Conservation (phyloP, 441 rosid species). For the Corymbia calophylla region DNA sequence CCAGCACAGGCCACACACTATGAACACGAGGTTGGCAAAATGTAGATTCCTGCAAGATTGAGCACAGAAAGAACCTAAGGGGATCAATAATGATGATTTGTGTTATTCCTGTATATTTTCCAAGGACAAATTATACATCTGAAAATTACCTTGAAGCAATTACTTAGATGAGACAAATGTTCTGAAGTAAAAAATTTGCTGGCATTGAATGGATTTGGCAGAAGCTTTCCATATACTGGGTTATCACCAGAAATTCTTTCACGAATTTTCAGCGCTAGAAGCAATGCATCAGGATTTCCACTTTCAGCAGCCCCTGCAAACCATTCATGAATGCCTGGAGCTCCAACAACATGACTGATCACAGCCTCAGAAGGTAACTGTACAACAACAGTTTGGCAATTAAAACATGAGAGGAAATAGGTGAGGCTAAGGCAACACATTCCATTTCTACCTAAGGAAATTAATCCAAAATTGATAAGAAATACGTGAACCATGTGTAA, state of each 20-base stretch:
- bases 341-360: conserved; percentile 55
- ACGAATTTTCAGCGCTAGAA: conserved; percentile 67
- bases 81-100: not conserved
- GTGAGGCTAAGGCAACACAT: not conserved
- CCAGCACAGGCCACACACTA: conserved; percentile 72
- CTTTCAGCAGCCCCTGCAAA: conserved; percentile 55
- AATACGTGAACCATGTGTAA: not conserved
- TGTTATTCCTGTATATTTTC: not conserved
- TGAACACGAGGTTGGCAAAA: conserved; percentile 98
- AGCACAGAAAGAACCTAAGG: conserved; percentile 1
- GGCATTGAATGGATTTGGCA: conserved; percentile 74
- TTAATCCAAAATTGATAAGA: not conserved
- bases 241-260: conserved; percentile 49
- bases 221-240: conserved; percentile 41
- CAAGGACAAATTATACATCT: not conserved
- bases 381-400: not conserved
- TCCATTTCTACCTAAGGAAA: not conserved
- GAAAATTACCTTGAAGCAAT: conserved; percentile 74
- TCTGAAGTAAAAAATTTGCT: conserved; percentile 60
- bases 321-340: conserved; percentile 65
- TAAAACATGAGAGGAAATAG: not conserved
- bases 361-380: conserved; percentile 73
- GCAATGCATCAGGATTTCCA: conserved; percentile 95
- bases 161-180: conserved; percentile 50
- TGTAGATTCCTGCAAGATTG: conserved; percentile 71